phyloP scores from a whole-genome alignment of 495 filamentous ascomycete species.

The Delitschia confertaspora region DNA sequence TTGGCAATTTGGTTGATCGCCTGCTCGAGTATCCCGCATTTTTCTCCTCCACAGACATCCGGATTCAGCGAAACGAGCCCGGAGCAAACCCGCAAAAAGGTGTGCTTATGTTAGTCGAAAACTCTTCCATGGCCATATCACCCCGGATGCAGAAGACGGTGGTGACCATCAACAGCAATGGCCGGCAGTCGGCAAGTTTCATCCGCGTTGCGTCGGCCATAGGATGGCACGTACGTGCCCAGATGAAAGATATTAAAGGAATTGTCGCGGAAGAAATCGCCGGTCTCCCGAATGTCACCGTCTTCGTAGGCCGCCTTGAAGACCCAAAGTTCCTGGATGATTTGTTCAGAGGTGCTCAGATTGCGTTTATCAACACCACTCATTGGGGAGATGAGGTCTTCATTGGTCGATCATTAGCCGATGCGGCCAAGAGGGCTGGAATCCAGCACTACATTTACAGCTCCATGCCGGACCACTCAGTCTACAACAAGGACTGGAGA shows the following conservation, averaged over 20 bases:
- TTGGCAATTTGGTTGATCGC: too few species aligned
- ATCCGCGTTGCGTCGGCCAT: slow-evolving; percentile 87
- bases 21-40: too few species aligned
- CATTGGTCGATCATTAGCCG: slow-evolving; percentile 77
- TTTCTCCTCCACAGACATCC: too few species aligned
- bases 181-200: slow-evolving; percentile 86
- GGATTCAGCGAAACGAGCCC: too few species aligned
- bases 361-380: slow-evolving; percentile 98
- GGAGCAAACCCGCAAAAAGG: too few species aligned
- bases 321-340: slow-evolving; percentile 59
- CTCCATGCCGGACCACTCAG: slow-evolving; percentile 89
- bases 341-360: slow-evolving; percentile 72
- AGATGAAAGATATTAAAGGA: slow-evolving; percentile 73
- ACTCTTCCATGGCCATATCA: too few species aligned
- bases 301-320: slow-evolving; percentile 75
- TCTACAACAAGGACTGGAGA: slow-evolving; percentile 63
- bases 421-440: slow-evolving; percentile 77
- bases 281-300: slow-evolving; percentile 69
- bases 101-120: too few species aligned
- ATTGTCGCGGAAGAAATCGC: slow-evolving; percentile 76
- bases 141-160: slow-evolving; percentile 50
- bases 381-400: slow-evolving; percentile 90
- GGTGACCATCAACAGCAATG: slow-evolving; percentile 85
- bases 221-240: slow-evolving; percentile 81
- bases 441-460: slow-evolving; percentile 91